A percentile compares a stretch with the other conserved stretches of the same genome.
phyloP scores from a whole-genome alignment of 1,284 basidiomycete genomes.

The Schizophyllum amplum region DNA sequence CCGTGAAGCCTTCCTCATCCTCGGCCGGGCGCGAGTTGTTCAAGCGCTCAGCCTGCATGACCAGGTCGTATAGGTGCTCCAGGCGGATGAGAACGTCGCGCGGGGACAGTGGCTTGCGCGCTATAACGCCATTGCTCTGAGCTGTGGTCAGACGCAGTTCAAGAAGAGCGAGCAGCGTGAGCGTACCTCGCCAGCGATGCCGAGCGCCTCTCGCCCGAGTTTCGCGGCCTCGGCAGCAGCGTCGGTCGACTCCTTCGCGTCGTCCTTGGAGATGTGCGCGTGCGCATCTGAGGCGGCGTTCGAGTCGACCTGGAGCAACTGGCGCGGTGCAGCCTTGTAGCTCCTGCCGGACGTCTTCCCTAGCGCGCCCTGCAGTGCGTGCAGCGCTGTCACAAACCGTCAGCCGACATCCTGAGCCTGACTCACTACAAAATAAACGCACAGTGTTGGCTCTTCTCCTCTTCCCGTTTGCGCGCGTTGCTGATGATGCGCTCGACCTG shows the following conservation, averaged over 20 bases:
- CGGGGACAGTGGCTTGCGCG: constrained; percentile 67
- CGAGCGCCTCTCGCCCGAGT: constrained; percentile 60
- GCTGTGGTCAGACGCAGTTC: not conserved
- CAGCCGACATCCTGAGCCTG: not conserved
- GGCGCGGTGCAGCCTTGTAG: constrained; percentile 92
- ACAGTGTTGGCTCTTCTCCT: constrained; percentile 71
- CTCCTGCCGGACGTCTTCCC: constrained; percentile 90
- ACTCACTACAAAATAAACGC: constrained; percentile 1
- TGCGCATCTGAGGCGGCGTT: constrained; percentile 45
- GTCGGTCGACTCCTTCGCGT: constrained; percentile 29
- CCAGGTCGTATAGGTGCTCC: constrained; percentile 83
- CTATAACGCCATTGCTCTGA: constrained; percentile 21
- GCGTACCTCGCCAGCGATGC: constrained; percentile 19
- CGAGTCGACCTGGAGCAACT: constrained; percentile 81
- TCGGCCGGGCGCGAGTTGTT: constrained; percentile 50
- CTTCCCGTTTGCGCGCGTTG: constrained; percentile 81
- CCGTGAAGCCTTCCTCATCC: constrained; percentile 30
- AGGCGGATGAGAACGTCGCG: constrained; percentile 76
- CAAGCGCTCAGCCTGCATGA: constrained; percentile 82
- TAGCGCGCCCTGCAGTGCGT: constrained; percentile 89
- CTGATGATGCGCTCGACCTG: constrained; percentile 97
- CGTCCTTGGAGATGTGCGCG: constrained; percentile 50
- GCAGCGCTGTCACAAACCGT: constrained; percentile 39
- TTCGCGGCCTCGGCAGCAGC: constrained; percentile 66
- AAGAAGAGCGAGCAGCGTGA: not conserved